These are phyloP conservation scores for Yarrowia phangngaensis DNA, from an alignment of 805 yeast genomes.

Conservation along the genomic window DNA sequence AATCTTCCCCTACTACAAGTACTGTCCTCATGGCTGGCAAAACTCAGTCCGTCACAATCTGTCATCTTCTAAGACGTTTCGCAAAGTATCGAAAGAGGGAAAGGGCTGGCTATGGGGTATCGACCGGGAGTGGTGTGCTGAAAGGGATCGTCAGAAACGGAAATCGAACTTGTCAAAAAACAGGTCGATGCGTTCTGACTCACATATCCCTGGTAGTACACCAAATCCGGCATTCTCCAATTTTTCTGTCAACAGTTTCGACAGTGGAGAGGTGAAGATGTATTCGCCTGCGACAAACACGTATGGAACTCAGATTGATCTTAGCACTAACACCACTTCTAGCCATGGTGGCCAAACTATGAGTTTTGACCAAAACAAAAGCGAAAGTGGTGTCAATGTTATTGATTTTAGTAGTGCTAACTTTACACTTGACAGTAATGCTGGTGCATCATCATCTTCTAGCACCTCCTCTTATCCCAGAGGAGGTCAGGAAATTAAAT, in stretches of 20 bases:
- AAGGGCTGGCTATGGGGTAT: conserved; percentile 94
- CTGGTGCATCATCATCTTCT: conserved; percentile 4
- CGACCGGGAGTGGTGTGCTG: conserved; percentile 79
- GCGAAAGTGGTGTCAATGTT: conserved; percentile 20
- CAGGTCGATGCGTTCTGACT: conserved; percentile 6
- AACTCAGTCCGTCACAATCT: conserved; percentile 87
- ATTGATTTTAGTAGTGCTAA: conserved; percentile 21
- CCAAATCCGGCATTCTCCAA: conserved; percentile 25
- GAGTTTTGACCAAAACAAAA: conserved; percentile 13
- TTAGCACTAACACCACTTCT: conserved; percentile 1
- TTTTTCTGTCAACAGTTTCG: conserved; percentile 15
- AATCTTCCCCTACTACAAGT: conserved; percentile 82
- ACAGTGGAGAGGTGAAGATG: conserved; percentile 24
- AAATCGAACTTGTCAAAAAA: conserved; percentile 36
- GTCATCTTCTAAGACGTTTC: conserved; percentile 79
- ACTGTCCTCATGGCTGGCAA: conserved; percentile 98
- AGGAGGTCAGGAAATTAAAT: conserved; percentile 21
- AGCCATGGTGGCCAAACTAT: conserved; percentile 4
- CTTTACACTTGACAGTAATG: conserved; percentile 18
- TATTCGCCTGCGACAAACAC: conserved; percentile 26
- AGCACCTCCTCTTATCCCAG: conserved; percentile 5
- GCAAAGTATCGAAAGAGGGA: conserved; percentile 78
- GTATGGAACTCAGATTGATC: conserved; percentile 25
- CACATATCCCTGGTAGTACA: conserved; percentile 11
- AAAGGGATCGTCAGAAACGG: conserved; percentile 70